Conservation (phyloP, 164 flowering plant species). For the Litsea cubeba region DNA sequence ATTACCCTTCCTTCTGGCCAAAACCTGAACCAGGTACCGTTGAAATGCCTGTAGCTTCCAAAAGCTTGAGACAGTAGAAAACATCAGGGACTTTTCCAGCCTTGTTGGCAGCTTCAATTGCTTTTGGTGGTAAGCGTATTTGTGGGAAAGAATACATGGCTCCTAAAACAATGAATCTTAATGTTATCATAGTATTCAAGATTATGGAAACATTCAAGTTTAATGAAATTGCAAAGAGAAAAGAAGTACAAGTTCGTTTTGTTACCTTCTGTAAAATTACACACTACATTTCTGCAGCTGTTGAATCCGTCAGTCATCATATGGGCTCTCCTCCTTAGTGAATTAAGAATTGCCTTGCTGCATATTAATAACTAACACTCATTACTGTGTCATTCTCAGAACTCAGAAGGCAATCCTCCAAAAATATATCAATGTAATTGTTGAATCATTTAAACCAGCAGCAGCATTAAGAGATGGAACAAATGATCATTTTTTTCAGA, state of each 20-base stretch:
- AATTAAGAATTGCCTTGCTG: constrained; percentile 91
- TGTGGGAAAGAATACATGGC: constrained; percentile 99
- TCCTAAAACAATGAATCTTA: constrained; percentile 43
- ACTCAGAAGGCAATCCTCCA: too few species aligned
- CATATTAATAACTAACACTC: constrained; percentile 7
- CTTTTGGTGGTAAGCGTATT: constrained; percentile 85
- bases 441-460: too few species aligned
- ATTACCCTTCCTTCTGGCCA: constrained; percentile 97
- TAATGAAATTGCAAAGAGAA: constrained; percentile 1
- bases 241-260: background rate
- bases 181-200: background rate
- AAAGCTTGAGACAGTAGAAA: constrained; percentile 89
- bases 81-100: constrained; percentile 95
- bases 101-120: constrained; percentile 78
- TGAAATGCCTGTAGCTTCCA: constrained; percentile 98
- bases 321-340: constrained; percentile 84
- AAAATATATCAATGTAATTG: too few species aligned
- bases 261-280: constrained; percentile 95
- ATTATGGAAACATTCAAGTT: background rate
- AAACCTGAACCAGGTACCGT: constrained; percentile 99
- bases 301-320: constrained; percentile 98
- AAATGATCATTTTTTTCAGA: too few species aligned
- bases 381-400: too few species aligned
- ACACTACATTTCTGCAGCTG: constrained; percentile 95
- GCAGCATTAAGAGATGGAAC: too few species aligned